Evolutionary conservation across 2,329 filamentous ascomycete species (phyloP).

Genomic region (Pyrenophora tritici-repentis): DNA sequence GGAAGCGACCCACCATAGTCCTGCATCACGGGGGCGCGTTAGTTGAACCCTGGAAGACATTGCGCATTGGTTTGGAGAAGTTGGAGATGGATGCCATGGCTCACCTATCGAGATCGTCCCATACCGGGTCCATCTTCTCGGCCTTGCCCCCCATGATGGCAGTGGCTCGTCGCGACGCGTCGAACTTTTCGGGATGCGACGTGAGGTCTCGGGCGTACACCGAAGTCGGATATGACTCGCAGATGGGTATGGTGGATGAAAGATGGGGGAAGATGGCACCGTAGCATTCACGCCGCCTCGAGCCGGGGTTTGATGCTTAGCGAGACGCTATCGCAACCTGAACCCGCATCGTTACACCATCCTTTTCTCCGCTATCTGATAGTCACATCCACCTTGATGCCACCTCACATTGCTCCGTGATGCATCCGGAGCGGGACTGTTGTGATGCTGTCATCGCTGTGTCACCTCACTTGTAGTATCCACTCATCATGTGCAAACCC

Average conservation of each 20-base stretch:
- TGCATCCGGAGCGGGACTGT: conserved; percentile 13
- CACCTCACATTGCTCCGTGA: conserved; percentile 35
- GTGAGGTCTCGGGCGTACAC: conserved; percentile 31
- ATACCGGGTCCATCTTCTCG: conserved; percentile 57
- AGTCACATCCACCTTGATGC: conserved; percentile 32
- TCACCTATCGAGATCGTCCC: conserved; percentile 78
- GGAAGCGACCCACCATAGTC: conserved; percentile 49
- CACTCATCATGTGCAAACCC: conserved; percentile 19
- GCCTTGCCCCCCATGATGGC: conserved; percentile 57
- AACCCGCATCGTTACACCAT: conserved; percentile 29
- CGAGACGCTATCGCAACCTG: conserved; percentile 26
- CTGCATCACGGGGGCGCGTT: conserved; percentile 46
- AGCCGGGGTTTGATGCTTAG: conserved; percentile 23
- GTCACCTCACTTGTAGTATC: conserved; percentile 31
- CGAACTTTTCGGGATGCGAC: conserved; percentile 25
- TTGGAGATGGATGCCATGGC: conserved; percentile 40
- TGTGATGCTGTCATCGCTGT: conserved; percentile 23
- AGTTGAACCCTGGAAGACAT: conserved; percentile 39
- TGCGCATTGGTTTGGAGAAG: conserved; percentile 22
- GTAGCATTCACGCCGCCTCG: conserved; percentile 41
- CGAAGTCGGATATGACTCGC: conserved; percentile 42
- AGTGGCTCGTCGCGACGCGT: conserved; percentile 49
- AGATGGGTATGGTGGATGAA: conserved; percentile 37
- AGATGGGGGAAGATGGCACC: conserved; percentile 41
- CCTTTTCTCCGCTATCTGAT: conserved; percentile 20